phyloP scores from a whole-genome alignment of 176 grass and related monocot genomes.

The Oryza officinalis region DNA sequence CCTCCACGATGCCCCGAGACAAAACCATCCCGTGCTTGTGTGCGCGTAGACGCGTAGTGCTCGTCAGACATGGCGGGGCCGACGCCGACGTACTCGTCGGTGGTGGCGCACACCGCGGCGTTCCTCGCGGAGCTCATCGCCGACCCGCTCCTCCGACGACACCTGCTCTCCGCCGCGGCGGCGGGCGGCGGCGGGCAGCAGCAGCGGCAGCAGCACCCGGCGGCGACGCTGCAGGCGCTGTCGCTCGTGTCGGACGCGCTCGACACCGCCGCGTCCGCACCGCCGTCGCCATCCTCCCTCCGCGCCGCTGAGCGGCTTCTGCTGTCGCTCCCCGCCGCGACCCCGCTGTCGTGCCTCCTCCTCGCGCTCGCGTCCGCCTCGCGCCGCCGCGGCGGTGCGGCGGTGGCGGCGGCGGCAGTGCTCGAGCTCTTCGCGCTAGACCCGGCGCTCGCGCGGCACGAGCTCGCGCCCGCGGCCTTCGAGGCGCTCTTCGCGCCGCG shows the following conservation, averaged over 20 bases:
- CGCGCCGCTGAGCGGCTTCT: constrained; percentile 59
- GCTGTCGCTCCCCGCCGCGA: constrained; percentile 34
- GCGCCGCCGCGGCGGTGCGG: constrained; percentile 25
- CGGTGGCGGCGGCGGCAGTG: constrained; percentile 27
- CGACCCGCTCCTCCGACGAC: constrained; percentile 53
- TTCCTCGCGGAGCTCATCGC: constrained; percentile 60
- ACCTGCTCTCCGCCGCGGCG: constrained; percentile 48
- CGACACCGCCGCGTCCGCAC: constrained; percentile 33
- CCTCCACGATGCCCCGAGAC: background rate
- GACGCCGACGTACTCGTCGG: constrained; percentile 16
- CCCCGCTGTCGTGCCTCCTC: constrained; percentile 56
- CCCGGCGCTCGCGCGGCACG: constrained; percentile 56
- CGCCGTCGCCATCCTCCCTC: constrained; percentile 50
- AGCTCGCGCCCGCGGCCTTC: constrained; percentile 58
- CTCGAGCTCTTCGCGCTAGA: constrained; percentile 68
- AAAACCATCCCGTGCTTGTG: background rate
- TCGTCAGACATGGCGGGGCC: constrained; percentile 36
- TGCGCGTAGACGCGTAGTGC: no score
- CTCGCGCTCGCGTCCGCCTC: constrained; percentile 42
- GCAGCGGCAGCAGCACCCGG: background rate
- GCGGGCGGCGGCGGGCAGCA: background rate
- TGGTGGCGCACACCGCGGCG: constrained; percentile 46
- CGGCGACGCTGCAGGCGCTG: constrained; percentile 47
- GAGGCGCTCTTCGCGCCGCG: constrained; percentile 69
- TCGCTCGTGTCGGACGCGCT: constrained; percentile 59